A percentile compares a stretch with the other conserved stretches of the same genome.
Evolutionary conservation across 441 rosid species (phyloP).

Genomic region (Populus hybrid): DNA sequence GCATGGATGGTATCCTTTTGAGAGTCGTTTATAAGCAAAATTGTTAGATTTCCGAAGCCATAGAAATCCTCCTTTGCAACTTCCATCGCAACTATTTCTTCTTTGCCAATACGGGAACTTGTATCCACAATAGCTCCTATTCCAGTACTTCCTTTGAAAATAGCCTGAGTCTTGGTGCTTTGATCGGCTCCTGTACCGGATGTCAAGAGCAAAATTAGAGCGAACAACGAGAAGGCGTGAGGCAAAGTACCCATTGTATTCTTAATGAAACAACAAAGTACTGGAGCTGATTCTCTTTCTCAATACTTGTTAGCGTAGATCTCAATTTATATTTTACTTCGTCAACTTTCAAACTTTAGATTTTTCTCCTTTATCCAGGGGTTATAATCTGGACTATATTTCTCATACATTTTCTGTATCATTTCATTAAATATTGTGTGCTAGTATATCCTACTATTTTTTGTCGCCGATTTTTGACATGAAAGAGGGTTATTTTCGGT

Average conservation of each 20-base stretch:
- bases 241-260: not conserved
- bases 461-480: too few species aligned
- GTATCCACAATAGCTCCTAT: slow-evolving; percentile 29
- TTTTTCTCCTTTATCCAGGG: not conserved
- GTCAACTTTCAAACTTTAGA: not conserved
- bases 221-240: not conserved
- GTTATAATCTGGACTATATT: too few species aligned
- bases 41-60: not conserved
- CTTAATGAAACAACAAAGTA: too few species aligned
- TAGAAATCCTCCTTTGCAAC: slow-evolving; percentile 25
- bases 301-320: not conserved
- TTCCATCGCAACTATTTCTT: slow-evolving; percentile 29
- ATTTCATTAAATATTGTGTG: too few species aligned
- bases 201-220: not conserved
- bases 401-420: too few species aligned
- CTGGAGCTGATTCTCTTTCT: not conserved
- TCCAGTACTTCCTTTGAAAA: not conserved
- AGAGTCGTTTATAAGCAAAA: slow-evolving; percentile 8
- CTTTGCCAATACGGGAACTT: slow-evolving; percentile 23
- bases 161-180: not conserved
- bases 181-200: not conserved
- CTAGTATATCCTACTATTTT: too few species aligned
- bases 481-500: too few species aligned
- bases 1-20: slow-evolving; percentile 12
- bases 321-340: not conserved